Conservation (phyloP, 2,329 filamentous ascomycete species). For the Talaromyces sp. region DNA sequence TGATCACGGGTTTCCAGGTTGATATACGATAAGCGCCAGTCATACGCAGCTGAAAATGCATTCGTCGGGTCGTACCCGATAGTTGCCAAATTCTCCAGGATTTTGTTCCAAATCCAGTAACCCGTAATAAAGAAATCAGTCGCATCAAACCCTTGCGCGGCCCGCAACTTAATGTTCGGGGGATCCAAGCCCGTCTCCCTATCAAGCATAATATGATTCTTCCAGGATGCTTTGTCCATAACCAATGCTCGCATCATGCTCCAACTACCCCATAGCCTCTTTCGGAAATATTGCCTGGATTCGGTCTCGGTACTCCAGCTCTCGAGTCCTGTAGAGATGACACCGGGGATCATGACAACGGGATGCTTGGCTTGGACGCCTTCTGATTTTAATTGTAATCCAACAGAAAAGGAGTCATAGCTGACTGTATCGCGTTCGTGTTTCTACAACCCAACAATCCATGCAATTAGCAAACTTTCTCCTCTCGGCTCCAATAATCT, state of each 20-base stretch:
- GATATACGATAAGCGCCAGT: constrained; percentile 86
- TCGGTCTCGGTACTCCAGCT: constrained; percentile 88
- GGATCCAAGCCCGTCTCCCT: constrained; percentile 87
- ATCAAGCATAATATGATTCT: constrained; percentile 94
- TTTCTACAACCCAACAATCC: constrained; percentile 53
- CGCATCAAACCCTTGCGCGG: constrained; percentile 94
- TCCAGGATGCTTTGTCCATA: constrained; percentile 90
- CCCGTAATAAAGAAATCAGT: constrained; percentile 78
- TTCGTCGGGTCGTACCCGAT: constrained; percentile 89
- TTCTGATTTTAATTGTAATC: constrained; percentile 72
- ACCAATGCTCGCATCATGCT: constrained; percentile 97
- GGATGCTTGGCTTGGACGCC: constrained; percentile 79
- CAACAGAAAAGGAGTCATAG: constrained; percentile 92
- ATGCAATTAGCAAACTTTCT: constrained; percentile 6
- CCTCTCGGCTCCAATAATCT: constrained; percentile 10
- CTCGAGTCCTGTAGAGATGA: constrained; percentile 94
- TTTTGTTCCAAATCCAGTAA: constrained; percentile 99
- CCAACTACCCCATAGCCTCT: constrained; percentile 95
- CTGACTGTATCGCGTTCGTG: constrained; percentile 81
- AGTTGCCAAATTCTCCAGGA: constrained; percentile 90
- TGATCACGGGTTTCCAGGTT: constrained; percentile 88
- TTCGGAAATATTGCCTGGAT: constrained; percentile 87
- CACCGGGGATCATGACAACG: constrained; percentile 94
- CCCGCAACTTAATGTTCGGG: constrained; percentile 79
- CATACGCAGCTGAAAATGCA: constrained; percentile 66